Evolutionary conservation across 2,329 filamentous ascomycete genomes (phyloP), one percentile per base, ranked within the genome.

Genomic region (Exophiala sp.): DNA sequence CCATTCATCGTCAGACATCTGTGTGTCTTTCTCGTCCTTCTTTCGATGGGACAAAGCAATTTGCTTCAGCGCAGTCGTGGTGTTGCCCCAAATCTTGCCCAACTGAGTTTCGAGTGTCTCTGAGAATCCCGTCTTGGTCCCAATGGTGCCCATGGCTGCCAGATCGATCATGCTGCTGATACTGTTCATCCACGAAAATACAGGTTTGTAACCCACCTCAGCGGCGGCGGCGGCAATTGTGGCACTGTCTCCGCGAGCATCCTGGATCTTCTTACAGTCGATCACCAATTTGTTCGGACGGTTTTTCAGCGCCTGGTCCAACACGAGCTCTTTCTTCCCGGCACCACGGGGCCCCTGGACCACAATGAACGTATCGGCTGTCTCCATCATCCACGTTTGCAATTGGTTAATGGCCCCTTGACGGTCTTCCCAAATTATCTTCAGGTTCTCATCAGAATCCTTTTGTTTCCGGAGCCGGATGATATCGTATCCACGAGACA

Each of bases 181-280:
- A 63, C 83, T 95, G 68, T 97, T 96, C 70, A 94, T 86, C 87
- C 90, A 97, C 0, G 88, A 94, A 66, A 98, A 98, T 0, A 98
- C 82, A 0, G 93, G 93, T 7, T 86, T 78, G 65, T 96, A 97
- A 7, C 93, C 91, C 42, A 97, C 90, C 57, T 90, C 81, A 1
- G 75, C 71, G 1, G 91, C 93, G 4, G 93, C 82, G 34, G 85
- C 82, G 53, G 81, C 81, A 61, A 98, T 95, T 0, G 87, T 95
- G 2, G 83, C 81, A 6, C 83, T 83, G 63, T 98, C 93, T 3
- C 93, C 90, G 47, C 86, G 81, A 1, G 91, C 89, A 67, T 97
- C 91, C 52, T 91, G 85, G 9, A 97, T 87, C 1, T 86, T 85
- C 65, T 95, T 95, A 73, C 91, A 97, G 69, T 98, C 93, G 38